phyloP scores from a whole-genome alignment of 352 stramenopile species.

The Pythium chondricola region DNA sequence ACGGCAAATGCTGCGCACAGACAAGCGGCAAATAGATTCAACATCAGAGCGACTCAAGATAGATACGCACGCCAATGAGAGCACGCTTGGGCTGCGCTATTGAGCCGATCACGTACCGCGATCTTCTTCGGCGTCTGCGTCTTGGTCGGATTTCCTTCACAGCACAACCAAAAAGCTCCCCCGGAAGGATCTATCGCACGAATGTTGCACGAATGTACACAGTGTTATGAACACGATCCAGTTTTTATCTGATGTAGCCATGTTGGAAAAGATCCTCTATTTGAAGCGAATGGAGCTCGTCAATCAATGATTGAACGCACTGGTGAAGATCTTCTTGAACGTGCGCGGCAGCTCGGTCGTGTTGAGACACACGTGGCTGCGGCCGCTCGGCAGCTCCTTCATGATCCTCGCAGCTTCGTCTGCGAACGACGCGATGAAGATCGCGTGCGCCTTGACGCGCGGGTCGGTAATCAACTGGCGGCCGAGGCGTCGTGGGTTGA shows the following conservation, averaged over 20 bases:
- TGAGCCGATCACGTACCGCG: too few relatives aligned
- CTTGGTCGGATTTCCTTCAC: conserved; percentile 15
- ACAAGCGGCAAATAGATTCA: background rate
- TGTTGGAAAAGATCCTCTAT: background rate
- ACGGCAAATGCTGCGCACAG: conserved; percentile 2
- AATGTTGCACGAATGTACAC: conserved; percentile 19
- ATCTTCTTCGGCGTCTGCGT: background rate
- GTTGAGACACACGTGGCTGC: conserved; percentile 76
- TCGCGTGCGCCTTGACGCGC: conserved; percentile 65
- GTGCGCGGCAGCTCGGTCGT: conserved; percentile 68
- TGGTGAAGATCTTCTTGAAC: conserved; percentile 85
- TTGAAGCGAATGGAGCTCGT: background rate
- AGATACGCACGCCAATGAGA: background rate
- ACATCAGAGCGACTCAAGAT: conserved; percentile 2
- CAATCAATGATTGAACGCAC: conserved; percentile 33
- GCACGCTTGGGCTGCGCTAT: too few relatives aligned
- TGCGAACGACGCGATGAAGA: conserved; percentile 82
- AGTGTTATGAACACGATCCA: conserved; percentile 4
- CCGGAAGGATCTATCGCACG: conserved; percentile 16
- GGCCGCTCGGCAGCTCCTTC: conserved; percentile 51
- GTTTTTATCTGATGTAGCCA: conserved; percentile 2
- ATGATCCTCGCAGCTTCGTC: conserved; percentile 70
- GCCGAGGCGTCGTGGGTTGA: conserved; percentile 46
- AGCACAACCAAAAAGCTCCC: conserved; percentile 14
- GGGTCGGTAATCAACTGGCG: conserved; percentile 44